Evolutionary conservation across 2,329 filamentous ascomycete genomes (phyloP), one percentile per base, ranked within the genome.

Genomic region (Paecilomyces sp.): DNA sequence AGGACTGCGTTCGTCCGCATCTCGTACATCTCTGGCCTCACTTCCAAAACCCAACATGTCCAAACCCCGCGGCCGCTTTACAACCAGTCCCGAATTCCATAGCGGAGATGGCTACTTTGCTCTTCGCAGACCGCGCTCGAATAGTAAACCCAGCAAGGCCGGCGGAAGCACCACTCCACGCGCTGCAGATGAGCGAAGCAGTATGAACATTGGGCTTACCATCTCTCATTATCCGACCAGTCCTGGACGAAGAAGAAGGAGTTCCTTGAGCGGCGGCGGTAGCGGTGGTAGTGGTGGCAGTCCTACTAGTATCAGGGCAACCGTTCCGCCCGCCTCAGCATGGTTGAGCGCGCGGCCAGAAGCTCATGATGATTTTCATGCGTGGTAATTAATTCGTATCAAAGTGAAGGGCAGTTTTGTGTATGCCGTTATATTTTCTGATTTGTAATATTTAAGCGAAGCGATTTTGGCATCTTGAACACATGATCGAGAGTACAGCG

Each of bases 211-310:
- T n/a, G 61, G 62, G 13, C 54, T 66, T 2, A 57, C 64, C n/a
- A 66, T 70, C 60, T 63, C 64, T 18, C 67, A 70, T 61, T 68
- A 70, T 62, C 61, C 65, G 24, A 25, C 13, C 28, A 25, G 8
- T 53, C 8, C 28, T 53, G 51, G 24, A 15, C 18, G 22, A 24
- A 25, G 51, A 53, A 53, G 51, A n/a, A 22, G 22, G 15, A 53
- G 18, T 8, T 52, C 50, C 9, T 22, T 25, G 13, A 36, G 3
- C 13, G 15, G 36, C n/a, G n/a, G 30, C 13, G 15, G 36, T 41
- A 41, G 22, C 22, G 22, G 22, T 22, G 25, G 25, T 28, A 28
- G 41, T 9, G 24, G 24, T 25, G 51, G 24, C n/a, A 53, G 24
- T 53, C 22, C 51, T 18, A 30, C 13, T 53, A 28, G 25, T 28